phyloP scores from a whole-genome alignment of 1,139 yeast species.

The Diutina catenulata region DNA sequence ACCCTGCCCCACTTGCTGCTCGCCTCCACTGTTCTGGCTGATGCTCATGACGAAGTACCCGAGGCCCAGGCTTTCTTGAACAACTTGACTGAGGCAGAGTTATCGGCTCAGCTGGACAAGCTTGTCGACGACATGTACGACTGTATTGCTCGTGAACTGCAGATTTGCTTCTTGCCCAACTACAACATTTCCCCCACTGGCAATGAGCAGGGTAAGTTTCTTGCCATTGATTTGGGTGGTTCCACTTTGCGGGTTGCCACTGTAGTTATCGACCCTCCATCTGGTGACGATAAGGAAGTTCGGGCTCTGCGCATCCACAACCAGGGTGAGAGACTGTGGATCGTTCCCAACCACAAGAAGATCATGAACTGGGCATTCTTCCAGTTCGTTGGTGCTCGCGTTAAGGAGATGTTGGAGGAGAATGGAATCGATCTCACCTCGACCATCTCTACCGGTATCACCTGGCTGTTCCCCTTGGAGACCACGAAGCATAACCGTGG shows the following conservation, averaged over 20 bases:
- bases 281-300: conserved; percentile 6
- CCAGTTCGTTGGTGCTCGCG: conserved; percentile 24
- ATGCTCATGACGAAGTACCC: too few relatives aligned
- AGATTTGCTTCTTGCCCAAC: conserved; percentile 37
- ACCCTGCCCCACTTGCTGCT: too few relatives aligned
- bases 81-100: conserved; percentile 7
- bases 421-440: conserved; percentile 9
- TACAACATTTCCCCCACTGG: conserved; percentile 31
- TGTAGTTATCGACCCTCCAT: conserved; percentile 20
- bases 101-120: conserved; percentile 7
- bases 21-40: too few relatives aligned
- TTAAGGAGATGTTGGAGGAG: conserved; percentile 17
- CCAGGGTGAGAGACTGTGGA: conserved; percentile 29
- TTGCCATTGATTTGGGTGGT: conserved; percentile 46
- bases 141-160: conserved; percentile 18
- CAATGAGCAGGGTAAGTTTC: conserved; percentile 27
- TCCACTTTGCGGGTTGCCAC: conserved; percentile 39
- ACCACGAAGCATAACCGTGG: conserved; percentile 36
- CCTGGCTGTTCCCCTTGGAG: conserved; percentile 50
- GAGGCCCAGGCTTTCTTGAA: neutral
- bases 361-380: conserved; percentile 28
- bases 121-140: conserved; percentile 13
- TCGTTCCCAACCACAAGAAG: conserved; percentile 26
- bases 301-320: conserved; percentile 15
- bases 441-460: conserved; percentile 30